Evolutionary conservation across 164 flowering plant genomes (phyloP).

Genomic region (Dillenia suffruticosa): DNA sequence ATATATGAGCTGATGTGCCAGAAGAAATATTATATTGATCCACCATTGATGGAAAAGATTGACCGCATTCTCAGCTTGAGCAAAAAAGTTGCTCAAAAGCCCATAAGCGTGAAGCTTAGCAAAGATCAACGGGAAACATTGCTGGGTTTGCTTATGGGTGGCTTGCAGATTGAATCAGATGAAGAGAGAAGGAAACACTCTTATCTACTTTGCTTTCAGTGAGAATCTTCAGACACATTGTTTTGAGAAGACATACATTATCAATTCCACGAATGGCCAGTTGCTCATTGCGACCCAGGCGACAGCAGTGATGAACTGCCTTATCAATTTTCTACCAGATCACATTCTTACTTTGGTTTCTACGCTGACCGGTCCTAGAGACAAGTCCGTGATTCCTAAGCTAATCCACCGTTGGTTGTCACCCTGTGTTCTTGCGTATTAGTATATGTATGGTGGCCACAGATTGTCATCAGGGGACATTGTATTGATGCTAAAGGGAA

Average conservation of each 20-base stretch:
- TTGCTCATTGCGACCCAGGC: constrained; percentile 22
- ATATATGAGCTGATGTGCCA: constrained; percentile 69
- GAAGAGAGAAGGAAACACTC: constrained; percentile 51
- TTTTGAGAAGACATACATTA: constrained; percentile 55
- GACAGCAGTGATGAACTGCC: constrained; percentile 50
- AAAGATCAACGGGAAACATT: constrained; percentile 79
- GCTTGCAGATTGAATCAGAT: constrained; percentile 56
- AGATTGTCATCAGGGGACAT: constrained; percentile 75
- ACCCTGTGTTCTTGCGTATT: constrained; percentile 85
- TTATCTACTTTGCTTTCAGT: constrained; percentile 53
- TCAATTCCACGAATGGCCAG: constrained; percentile 72
- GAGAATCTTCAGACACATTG: constrained; percentile 25
- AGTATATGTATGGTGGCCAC: constrained; percentile 91
- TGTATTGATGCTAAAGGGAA: constrained; percentile 65
- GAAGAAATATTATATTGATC: constrained; percentile 69
- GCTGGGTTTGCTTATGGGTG: constrained; percentile 85
- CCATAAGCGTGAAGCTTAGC: constrained; percentile 58
- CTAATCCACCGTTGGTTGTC: constrained; percentile 92
- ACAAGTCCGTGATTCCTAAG: constrained; percentile 55
- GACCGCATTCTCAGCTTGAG: constrained; percentile 51
- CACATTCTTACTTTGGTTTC: constrained; percentile 67
- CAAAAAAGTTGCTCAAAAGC: constrained; percentile 46
- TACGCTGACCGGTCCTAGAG: constrained; percentile 80
- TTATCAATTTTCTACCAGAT: constrained; percentile 39
- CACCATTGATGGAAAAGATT: constrained; percentile 60